A percentile compares a stretch with the other conserved stretches of the same genome.
Conservation (phyloP, 2,329 filamentous ascomycete genomes). For the Sporothrix variecibatus region DNA sequence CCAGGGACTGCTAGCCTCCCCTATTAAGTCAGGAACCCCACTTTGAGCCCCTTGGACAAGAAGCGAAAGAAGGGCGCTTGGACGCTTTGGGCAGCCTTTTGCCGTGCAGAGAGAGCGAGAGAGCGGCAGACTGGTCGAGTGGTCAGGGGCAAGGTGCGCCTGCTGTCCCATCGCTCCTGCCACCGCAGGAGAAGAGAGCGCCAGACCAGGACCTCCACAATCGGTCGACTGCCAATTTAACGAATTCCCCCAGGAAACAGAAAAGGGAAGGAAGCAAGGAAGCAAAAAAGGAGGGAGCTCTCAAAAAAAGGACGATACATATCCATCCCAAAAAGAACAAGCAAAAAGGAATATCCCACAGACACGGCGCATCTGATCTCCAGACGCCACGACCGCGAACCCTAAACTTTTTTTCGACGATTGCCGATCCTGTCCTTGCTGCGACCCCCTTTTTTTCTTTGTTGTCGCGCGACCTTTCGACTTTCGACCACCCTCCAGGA, state of each 20-base stretch:
- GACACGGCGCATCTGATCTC: background rate
- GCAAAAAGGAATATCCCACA: background rate
- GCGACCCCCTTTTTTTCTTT: background rate
- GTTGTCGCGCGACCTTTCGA: background rate
- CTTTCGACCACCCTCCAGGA: too few relatives aligned
- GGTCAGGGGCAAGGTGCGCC: background rate
- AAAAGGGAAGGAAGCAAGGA: background rate
- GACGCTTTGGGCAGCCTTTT: conserved; percentile 13
- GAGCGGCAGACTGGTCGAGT: background rate
- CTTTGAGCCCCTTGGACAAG: background rate
- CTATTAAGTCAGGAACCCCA: conserved; percentile 3
- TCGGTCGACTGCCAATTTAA: conserved; percentile 18
- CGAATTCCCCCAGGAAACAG: conserved; percentile 6
- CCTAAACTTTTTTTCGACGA: background rate
- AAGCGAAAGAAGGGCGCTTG: conserved; percentile 1
- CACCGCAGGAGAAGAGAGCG: background rate
- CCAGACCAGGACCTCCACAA: background rate
- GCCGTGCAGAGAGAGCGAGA: too few relatives aligned
- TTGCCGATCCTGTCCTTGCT: background rate
- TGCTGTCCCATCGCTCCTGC: background rate
- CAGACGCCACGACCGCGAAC: background rate
- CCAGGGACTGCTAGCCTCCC: background rate
- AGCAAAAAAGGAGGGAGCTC: background rate
- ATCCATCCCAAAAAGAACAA: background rate
- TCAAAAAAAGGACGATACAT: background rate